phyloP scores from a whole-genome alignment of 176 grass and related monocot genomes.

The Aegilops umbellulata region DNA sequence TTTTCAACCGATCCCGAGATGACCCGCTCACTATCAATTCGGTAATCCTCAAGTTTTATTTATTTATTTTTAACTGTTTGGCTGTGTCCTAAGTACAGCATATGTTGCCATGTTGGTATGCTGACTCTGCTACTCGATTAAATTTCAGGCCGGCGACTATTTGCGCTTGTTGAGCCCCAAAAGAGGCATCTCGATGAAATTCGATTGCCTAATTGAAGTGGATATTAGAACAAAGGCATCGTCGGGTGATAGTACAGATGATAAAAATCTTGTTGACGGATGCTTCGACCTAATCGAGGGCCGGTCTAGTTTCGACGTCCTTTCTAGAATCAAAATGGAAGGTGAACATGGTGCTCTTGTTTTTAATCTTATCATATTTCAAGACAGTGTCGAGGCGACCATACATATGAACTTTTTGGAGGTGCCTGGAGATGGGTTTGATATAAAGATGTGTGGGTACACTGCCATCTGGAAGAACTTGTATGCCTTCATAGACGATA shows the following conservation, averaged over 20 bases:
- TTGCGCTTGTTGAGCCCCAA: constrained; percentile 6
- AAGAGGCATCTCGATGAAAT: constrained; percentile 16
- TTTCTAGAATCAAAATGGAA: neutral
- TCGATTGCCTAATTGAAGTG: constrained; percentile 22
- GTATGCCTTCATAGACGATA: neutral
- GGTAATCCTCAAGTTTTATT: neutral
- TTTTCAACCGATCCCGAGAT: neutral
- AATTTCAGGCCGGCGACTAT: neutral
- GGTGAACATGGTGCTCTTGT: neutral
- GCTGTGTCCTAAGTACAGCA: neutral
- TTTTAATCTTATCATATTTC: neutral
- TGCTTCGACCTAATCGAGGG: neutral
- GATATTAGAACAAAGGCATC: neutral
- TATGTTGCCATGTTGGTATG: neutral
- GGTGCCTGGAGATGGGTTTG: neutral
- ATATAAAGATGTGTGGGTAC: constrained; percentile 3
- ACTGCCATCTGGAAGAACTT: neutral
- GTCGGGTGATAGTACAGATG: neutral
- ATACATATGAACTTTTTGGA: constrained; percentile 3
- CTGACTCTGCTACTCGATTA: neutral
- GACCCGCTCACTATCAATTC: neutral
- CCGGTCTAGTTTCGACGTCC: neutral
- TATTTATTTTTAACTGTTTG: neutral
- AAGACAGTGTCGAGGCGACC: neutral
- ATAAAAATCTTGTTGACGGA: constrained; percentile 1